A percentile compares a stretch with the other conserved stretches of the same genome.
phyloP scores from a whole-genome alignment of 768 basidiomycete species.

The Mycena belliarum region DNA sequence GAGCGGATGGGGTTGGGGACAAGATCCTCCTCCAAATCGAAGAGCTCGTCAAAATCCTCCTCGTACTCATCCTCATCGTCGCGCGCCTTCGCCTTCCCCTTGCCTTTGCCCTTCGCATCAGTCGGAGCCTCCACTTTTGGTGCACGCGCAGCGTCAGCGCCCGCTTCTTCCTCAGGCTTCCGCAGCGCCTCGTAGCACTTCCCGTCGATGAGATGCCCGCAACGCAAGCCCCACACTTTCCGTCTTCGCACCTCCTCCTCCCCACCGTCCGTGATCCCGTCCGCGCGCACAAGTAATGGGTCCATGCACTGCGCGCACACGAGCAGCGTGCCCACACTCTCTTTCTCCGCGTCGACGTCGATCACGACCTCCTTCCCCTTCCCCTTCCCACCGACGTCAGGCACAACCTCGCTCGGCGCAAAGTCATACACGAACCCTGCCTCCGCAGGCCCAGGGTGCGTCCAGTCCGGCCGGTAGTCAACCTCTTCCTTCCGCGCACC shows the following conservation, averaged over 20 bases:
- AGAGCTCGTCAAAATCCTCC: slow-evolving; percentile 14
- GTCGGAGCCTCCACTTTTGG: not conserved
- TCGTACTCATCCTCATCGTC: slow-evolving; percentile 16
- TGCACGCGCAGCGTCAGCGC: not conserved
- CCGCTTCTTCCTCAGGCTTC: slow-evolving; percentile 33
- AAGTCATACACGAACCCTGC: slow-evolving; percentile 76
- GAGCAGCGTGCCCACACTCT: slow-evolving; percentile 44
- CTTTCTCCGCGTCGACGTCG: slow-evolving; percentile 51
- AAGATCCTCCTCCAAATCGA: slow-evolving; percentile 13
- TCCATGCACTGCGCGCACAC: slow-evolving; percentile 70
- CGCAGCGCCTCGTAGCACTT: slow-evolving; percentile 68
- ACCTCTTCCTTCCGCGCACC: slow-evolving; percentile 27
- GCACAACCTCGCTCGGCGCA: slow-evolving; percentile 37
- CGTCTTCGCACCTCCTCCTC: slow-evolving; percentile 46
- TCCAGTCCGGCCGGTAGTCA: slow-evolving; percentile 59
- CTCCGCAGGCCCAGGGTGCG: slow-evolving; percentile 56
- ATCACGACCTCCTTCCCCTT: slow-evolving; percentile 26
- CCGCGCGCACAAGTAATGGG: slow-evolving; percentile 57
- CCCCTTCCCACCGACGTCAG: slow-evolving; percentile 23
- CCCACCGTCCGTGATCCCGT: slow-evolving; percentile 42
- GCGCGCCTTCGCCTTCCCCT: slow-evolving; percentile 51
- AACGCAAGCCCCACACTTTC: slow-evolving; percentile 71
- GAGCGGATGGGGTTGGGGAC: slow-evolving; percentile 49
- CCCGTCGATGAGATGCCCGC: slow-evolving; percentile 79
- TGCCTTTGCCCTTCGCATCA: slow-evolving; percentile 13